These are phyloP conservation scores for Neofusicoccum sp. DNA, from an alignment of 2,329 filamentous ascomycete species.

Conservation along the genomic window DNA sequence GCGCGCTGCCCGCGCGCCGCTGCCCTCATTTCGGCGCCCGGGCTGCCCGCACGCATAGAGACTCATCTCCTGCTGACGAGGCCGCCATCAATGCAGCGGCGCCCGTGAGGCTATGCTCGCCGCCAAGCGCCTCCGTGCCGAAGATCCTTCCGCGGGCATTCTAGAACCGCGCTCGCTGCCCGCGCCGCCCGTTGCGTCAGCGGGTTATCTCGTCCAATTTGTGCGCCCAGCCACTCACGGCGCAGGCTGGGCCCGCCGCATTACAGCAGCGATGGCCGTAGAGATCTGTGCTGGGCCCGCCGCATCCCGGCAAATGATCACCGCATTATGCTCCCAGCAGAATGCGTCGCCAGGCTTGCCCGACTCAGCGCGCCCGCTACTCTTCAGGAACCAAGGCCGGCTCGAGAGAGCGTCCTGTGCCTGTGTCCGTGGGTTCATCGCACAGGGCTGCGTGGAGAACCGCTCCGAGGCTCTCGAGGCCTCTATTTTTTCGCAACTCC, in stretches of 20 bases:
- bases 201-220: slow-evolving; percentile 39
- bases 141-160: slow-evolving; percentile 45
- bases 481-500: slow-evolving; percentile 27
- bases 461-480: slow-evolving; percentile 43
- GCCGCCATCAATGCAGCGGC: slow-evolving; percentile 13
- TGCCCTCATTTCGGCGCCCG: slow-evolving; percentile 14
- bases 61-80: slow-evolving; percentile 18
- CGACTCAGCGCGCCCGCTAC: slow-evolving; percentile 44
- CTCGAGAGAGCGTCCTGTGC: slow-evolving; percentile 43
- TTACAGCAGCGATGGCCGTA: slow-evolving; percentile 39
- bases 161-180: slow-evolving; percentile 38
- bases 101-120: slow-evolving; percentile 5
- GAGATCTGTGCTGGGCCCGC: slow-evolving; percentile 41
- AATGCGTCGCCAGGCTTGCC: slow-evolving; percentile 45
- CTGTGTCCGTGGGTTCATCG: slow-evolving; percentile 47
- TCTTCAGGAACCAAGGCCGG: slow-evolving; percentile 46
- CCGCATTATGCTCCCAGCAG: slow-evolving; percentile 49
- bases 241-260: slow-evolving; percentile 38
- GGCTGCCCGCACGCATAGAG: slow-evolving; percentile 8
- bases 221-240: slow-evolving; percentile 44
- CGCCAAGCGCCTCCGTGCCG: slow-evolving; percentile 34
- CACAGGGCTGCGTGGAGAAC: slow-evolving; percentile 43
- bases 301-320: slow-evolving; percentile 45
- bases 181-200: slow-evolving; percentile 32
- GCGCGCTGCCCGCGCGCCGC: not conserved